phyloP scores from a whole-genome alignment of 306 rosid genomes.

The Hippophae tibetana region DNA sequence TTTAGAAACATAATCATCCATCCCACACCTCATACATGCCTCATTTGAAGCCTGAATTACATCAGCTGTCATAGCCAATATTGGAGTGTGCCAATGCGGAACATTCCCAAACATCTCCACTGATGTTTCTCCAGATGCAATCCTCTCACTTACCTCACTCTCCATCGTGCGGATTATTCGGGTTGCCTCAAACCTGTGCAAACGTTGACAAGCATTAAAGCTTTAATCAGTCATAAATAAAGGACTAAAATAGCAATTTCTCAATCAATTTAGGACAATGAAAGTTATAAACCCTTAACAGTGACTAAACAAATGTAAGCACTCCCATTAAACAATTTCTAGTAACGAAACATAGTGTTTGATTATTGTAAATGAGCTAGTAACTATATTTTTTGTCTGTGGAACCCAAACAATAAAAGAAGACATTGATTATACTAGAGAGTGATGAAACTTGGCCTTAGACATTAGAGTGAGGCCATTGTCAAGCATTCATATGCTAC shows the following conservation, averaged over 20 bases:
- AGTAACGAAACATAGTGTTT: no score
- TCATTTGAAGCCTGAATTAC: conserved; percentile 68
- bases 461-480: no score
- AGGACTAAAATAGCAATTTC: background rate
- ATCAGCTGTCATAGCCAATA: conserved; percentile 96
- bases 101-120: conserved; percentile 44
- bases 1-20: conserved; percentile 82
- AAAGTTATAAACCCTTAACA: no score
- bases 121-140: conserved; percentile 52
- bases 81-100: conserved; percentile 68
- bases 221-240: background rate
- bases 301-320: no score
- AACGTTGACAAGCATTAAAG: conserved; percentile 8
- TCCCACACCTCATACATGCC: conserved; percentile 76
- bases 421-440: no score
- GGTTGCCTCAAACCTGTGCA: conserved; percentile 70
- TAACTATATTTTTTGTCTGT: no score
- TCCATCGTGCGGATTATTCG: conserved; percentile 52
- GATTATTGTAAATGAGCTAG: no score
- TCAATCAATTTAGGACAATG: no score
- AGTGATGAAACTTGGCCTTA: no score
- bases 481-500: no score
- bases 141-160: conserved; percentile 40
- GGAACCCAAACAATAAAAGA: no score
- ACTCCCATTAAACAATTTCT: no score